Evolutionary conservation across 139 green algal genomes (phyloP).

Genomic region (Chlorella sp.): DNA sequence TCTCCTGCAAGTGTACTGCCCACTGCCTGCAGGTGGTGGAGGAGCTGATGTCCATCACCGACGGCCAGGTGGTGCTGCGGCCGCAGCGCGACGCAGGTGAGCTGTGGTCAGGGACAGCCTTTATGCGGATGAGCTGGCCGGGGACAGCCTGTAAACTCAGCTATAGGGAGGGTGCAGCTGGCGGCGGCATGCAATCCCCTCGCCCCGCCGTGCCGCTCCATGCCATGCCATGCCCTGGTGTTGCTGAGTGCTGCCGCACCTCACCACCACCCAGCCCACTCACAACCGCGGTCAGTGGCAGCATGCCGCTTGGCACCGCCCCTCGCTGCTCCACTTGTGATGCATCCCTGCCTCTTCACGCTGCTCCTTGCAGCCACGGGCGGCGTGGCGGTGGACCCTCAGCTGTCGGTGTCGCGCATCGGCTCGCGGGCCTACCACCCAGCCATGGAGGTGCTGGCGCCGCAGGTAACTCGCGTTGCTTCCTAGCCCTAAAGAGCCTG

Average conservation of each 20-base stretch:
- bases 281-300: too few relatives aligned
- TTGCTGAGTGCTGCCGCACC: too few relatives aligned
- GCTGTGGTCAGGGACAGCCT: background rate
- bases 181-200: too few relatives aligned
- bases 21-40: constrained; percentile 83
- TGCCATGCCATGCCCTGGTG: too few relatives aligned
- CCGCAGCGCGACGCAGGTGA: constrained; percentile 19
- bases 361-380: constrained; percentile 22
- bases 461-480: constrained; percentile 55
- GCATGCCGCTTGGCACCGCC: background rate
- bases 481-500: too few relatives aligned
- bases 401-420: constrained; percentile 79
- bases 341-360: background rate
- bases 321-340: too few relatives aligned
- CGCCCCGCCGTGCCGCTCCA: too few relatives aligned
- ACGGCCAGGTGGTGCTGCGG: constrained; percentile 81
- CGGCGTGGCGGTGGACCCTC: constrained; percentile 57
- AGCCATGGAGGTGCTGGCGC: constrained; percentile 72
- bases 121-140: too few relatives aligned
- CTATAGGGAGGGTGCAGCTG: too few relatives aligned
- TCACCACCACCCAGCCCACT: too few relatives aligned
- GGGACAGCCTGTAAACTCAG: too few relatives aligned
- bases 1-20: too few relatives aligned
- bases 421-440: constrained; percentile 75
- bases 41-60: constrained; percentile 94